These are phyloP conservation scores for Gossypium australe DNA, from an alignment of 345 rosid genomes.

Conservation along the genomic window DNA sequence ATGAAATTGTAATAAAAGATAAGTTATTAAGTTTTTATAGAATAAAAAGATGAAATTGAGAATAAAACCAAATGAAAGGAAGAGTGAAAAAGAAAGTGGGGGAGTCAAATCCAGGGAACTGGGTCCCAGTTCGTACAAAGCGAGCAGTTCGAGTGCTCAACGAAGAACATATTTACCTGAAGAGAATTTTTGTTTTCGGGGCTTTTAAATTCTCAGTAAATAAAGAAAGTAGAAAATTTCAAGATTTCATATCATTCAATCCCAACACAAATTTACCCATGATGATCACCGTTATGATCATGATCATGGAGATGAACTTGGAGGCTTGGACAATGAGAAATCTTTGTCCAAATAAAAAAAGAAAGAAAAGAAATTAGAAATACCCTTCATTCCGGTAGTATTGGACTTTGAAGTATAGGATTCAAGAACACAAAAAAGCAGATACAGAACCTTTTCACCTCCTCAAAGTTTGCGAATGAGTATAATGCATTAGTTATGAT, in stretches of 20 bases:
- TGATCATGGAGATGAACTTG: neutral
- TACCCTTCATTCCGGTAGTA: neutral
- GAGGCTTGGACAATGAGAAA: slow-evolving; percentile 5
- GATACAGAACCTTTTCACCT: neutral
- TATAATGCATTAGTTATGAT: neutral
- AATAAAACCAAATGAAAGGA: neutral
- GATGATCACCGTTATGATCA: too few relatives aligned
- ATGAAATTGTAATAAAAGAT: too few relatives aligned
- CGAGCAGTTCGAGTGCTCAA: neutral
- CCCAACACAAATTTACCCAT: neutral
- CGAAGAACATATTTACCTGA: neutral
- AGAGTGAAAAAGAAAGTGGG: too few relatives aligned
- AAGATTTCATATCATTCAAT: neutral
- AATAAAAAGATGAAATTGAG: neutral
- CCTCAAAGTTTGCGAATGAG: neutral
- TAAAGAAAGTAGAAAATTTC: too few relatives aligned
- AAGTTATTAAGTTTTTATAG: neutral
- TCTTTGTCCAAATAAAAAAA: neutral
- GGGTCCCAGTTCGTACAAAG: slow-evolving; percentile 21
- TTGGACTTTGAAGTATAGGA: neutral
- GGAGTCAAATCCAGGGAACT: neutral
- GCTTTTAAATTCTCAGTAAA: neutral
- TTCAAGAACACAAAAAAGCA: slow-evolving; percentile 6
- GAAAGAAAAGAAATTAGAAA: neutral
- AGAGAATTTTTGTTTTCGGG: too few relatives aligned